Base-by-base conservation (phyloP, 1,284 basidiomycete species). In the Mycena sp. region DNA sequence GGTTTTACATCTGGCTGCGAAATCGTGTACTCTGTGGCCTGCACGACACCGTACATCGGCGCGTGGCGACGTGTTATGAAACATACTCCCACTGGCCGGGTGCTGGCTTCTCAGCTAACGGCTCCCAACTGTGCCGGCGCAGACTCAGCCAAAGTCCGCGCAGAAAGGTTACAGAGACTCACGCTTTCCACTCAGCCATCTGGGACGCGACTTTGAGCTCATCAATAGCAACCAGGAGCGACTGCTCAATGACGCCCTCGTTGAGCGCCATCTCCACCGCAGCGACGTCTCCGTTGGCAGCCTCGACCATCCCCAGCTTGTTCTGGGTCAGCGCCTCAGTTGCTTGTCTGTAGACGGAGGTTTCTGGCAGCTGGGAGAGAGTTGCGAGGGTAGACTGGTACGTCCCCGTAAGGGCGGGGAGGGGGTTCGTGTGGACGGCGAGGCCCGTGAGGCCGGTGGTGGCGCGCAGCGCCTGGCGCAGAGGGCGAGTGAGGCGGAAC, bases 151-250 rank as follows among this genome's bases (percentile, higher is more conserved):
- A 57, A 52, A 60, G 53, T 59, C 32, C 26, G 51, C 54, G 49
- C 32, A 61, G 32, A 52, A 49, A 49, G 44, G 48, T 56, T n/a
- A 41, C 56, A 38, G 56, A 26, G 53, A 92, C 95, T 81, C 78
- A 99, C 96, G 93, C 87, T 82, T 98, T 98, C 94, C 95, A 99
- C 75, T 97, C 93, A 25, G 91, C 75, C 92, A 99, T 95, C 81
- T 94, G 94, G 38, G 83, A 83, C 2, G 86, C 92, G 45, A 99
- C 81, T 53, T 79, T 82, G 63, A 94, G 81, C 80, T 99, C 97
- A 69, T 93, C 91, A 70, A 90, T 78, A 4, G 96, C 96, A 78
- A 95, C 89, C 71, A 89, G 84, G 67, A 99, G 72, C 38, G 92
- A 86, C 76, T 95, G 87, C 80, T 97, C 95, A 56, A 96, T 90